These are phyloP conservation scores for Penicillium samsonianum DNA, from an alignment of 495 filamentous ascomycete species.

Conservation along the genomic window DNA sequence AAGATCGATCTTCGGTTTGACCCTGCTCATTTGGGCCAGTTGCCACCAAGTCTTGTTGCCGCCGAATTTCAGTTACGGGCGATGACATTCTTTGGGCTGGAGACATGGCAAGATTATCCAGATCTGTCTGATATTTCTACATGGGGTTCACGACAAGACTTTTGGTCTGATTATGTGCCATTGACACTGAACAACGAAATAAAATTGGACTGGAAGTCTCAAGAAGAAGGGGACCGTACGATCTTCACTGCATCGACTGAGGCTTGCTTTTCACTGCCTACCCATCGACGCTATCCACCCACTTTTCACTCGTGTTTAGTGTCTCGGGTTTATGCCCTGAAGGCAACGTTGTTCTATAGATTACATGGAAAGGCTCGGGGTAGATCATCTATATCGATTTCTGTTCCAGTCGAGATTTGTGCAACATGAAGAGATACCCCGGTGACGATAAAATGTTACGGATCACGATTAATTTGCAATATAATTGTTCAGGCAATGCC, in stretches of 20 bases:
- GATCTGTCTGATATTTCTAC: background rate
- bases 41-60: background rate
- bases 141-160: constrained; percentile 5
- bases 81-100: constrained; percentile 15
- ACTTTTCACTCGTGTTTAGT: constrained; percentile 20
- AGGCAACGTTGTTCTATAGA: constrained; percentile 1
- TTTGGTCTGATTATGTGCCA: constrained; percentile 11
- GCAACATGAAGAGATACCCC: background rate
- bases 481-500: background rate
- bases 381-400: background rate
- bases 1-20: constrained; percentile 4
- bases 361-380: background rate
- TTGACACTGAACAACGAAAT: background rate
- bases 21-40: background rate
- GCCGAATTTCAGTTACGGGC: constrained; percentile 10
- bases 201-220: background rate
- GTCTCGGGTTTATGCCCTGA: constrained; percentile 11
- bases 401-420: constrained; percentile 15
- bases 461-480: background rate
- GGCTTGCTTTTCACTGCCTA: background rate
- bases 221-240: background rate
- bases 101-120: constrained; percentile 12
- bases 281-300: constrained; percentile 6
- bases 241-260: constrained; percentile 12
- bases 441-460: background rate